Evolutionary conservation across 2,329 filamentous ascomycete genomes (phyloP).

Genomic region (Calonectria honghensis): DNA sequence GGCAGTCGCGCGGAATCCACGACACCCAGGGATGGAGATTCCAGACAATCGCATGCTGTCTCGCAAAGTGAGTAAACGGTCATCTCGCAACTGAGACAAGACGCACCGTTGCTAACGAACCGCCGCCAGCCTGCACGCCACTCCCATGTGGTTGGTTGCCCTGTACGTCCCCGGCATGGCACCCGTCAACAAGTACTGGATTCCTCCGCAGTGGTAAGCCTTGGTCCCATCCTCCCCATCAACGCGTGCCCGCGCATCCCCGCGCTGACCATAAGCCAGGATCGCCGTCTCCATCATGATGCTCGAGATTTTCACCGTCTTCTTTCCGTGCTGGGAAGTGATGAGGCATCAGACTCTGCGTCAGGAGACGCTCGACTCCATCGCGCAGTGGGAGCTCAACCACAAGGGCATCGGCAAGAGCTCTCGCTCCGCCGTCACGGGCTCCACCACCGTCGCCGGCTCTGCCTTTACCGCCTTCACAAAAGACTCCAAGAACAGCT

Average conservation of each 20-base stretch:
- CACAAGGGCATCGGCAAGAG: conserved; percentile 57
- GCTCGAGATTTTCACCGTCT: conserved; percentile 78
- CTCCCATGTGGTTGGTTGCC: conserved; percentile 80
- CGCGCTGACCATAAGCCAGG: conserved; percentile 55
- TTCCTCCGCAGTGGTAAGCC: conserved; percentile 78
- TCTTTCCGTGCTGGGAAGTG: conserved; percentile 77
- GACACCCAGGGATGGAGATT: conserved; percentile 81
- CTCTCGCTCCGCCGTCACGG: conserved; percentile 59
- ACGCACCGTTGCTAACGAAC: conserved; percentile 27
- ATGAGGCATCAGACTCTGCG: conserved; percentile 65
- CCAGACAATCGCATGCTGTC: conserved; percentile 74
- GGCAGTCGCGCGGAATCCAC: conserved; percentile 75
- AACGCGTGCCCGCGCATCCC: too few relatives aligned
- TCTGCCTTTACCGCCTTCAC: conserved; percentile 63
- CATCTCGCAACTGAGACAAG: conserved; percentile 12
- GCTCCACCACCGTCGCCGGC: conserved; percentile 57
- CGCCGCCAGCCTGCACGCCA: conserved; percentile 73
- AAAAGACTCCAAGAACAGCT: conserved; percentile 56
- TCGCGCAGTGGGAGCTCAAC: conserved; percentile 68
- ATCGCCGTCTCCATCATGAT: conserved; percentile 77
- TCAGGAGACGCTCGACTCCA: conserved; percentile 69
- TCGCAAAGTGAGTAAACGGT: conserved; percentile 63
- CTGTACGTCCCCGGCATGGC: conserved; percentile 71
- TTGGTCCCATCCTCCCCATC: not conserved
- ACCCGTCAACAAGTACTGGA: conserved; percentile 71